phyloP scores from a whole-genome alignment of 805 yeast genomes.

The Spencermartinsiella europaea region DNA sequence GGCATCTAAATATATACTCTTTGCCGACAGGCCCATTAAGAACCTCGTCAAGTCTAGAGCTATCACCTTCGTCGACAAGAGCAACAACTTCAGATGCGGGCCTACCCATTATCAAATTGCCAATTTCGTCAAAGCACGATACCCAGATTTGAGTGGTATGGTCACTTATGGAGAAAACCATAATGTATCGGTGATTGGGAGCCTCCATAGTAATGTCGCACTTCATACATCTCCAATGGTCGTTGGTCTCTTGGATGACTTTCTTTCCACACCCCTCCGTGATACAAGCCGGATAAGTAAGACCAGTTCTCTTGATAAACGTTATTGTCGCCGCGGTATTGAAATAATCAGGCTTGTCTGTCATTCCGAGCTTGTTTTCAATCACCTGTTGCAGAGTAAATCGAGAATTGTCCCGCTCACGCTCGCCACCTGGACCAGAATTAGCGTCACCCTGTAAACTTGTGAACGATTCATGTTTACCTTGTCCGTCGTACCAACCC shows the following conservation, averaged over 20 bases:
- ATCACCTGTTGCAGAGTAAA: conserved; percentile 63
- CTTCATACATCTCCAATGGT: conserved; percentile 89
- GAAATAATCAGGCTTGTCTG: conserved; percentile 78
- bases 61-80: conserved; percentile 26
- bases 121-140: conserved; percentile 82
- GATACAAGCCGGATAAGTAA: conserved; percentile 87
- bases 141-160: conserved; percentile 80
- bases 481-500: conserved; percentile 92
- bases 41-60: conserved; percentile 41
- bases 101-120: conserved; percentile 60
- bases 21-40: conserved; percentile 53
- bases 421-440: conserved; percentile 33
- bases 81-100: conserved; percentile 57
- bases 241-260: conserved; percentile 66
- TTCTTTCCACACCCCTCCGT: conserved; percentile 77
- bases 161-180: conserved; percentile 75
- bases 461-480: conserved; percentile 57
- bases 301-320: conserved; percentile 58
- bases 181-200: conserved; percentile 76
- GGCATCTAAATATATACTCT: conserved; percentile 68
- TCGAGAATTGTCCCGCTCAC: conserved; percentile 45
- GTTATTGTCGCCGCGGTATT: conserved; percentile 68
- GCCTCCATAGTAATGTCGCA: conserved; percentile 65
- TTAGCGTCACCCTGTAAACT: conserved; percentile 42
- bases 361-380: conserved; percentile 61